phyloP scores from a whole-genome alignment of 257 asterid genomes.

The Scutellaria barbata region DNA sequence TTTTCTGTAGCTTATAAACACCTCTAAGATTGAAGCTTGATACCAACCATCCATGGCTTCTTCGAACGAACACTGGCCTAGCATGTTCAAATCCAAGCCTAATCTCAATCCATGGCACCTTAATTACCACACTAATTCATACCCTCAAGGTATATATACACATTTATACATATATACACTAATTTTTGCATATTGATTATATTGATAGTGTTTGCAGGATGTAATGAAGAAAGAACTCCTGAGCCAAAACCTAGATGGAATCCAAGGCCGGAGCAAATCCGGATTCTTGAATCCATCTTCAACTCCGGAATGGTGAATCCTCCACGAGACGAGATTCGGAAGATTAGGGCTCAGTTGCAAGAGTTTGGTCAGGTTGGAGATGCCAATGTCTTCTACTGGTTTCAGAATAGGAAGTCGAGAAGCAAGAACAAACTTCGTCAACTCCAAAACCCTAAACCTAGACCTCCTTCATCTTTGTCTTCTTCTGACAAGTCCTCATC shows the following conservation, averaged over 20 bases:
- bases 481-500: slow-evolving; percentile 63
- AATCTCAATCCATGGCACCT: slow-evolving; percentile 60
- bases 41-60: slow-evolving; percentile 45
- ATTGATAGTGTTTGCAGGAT: slow-evolving; percentile 26
- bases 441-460: slow-evolving; percentile 41
- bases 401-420: slow-evolving; percentile 88
- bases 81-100: slow-evolving; percentile 71
- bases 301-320: slow-evolving; percentile 92
- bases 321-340: slow-evolving; percentile 83
- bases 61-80: slow-evolving; percentile 69
- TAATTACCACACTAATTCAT: slow-evolving; percentile 39
- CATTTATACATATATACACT: too few relatives aligned
- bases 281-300: slow-evolving; percentile 77
- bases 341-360: slow-evolving; percentile 74
- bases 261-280: slow-evolving; percentile 84
- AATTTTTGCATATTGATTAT: too few relatives aligned
- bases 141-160: slow-evolving; percentile 31
- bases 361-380: slow-evolving; percentile 93
- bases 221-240: slow-evolving; percentile 62
- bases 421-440: slow-evolving; percentile 78
- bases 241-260: slow-evolving; percentile 96
- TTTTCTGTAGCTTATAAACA: slow-evolving; percentile 3
- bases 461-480: slow-evolving; percentile 40
- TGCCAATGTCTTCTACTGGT: slow-evolving; percentile 97
- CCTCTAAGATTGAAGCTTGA: not conserved